Evolutionary conservation across 768 basidiomycete genomes (phyloP).

Genomic region (Zangia roseola): DNA sequence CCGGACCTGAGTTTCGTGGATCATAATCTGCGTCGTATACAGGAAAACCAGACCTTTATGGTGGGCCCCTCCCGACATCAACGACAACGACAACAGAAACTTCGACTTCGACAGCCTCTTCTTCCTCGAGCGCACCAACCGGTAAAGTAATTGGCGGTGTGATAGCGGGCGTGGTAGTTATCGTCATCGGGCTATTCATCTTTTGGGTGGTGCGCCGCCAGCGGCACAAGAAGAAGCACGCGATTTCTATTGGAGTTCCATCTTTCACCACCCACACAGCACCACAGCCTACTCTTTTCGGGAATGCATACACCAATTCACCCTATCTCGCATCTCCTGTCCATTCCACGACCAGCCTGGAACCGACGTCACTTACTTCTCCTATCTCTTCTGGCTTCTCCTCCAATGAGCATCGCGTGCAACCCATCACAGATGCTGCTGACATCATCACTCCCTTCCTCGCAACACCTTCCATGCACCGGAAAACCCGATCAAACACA

Average conservation of each 20-base stretch:
- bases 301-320: background rate
- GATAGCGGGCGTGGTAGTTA: slow-evolving; percentile 12
- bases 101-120: background rate
- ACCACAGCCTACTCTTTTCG: background rate
- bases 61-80: slow-evolving; percentile 12
- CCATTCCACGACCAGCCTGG: slow-evolving; percentile 14
- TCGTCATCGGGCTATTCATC: slow-evolving; percentile 14
- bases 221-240: slow-evolving; percentile 3
- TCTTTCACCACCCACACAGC: background rate
- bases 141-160: slow-evolving; percentile 25
- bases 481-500: background rate
- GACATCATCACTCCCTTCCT: slow-evolving; percentile 27
- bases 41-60: slow-evolving; percentile 18
- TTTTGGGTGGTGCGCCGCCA: slow-evolving; percentile 11
- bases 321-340: slow-evolving; percentile 3
- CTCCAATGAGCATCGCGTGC: background rate
- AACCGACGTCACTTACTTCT: background rate
- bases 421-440: slow-evolving; percentile 14
- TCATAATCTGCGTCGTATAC: background rate
- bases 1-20: background rate
- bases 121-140: slow-evolving; percentile 8
- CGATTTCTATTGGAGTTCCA: background rate
- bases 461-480: slow-evolving; percentile 4
- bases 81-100: background rate
- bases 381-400: background rate